These are phyloP conservation scores for Lecanoromycetidae sp. DNA, from an alignment of 2,329 filamentous ascomycete species.

Conservation along the genomic window DNA sequence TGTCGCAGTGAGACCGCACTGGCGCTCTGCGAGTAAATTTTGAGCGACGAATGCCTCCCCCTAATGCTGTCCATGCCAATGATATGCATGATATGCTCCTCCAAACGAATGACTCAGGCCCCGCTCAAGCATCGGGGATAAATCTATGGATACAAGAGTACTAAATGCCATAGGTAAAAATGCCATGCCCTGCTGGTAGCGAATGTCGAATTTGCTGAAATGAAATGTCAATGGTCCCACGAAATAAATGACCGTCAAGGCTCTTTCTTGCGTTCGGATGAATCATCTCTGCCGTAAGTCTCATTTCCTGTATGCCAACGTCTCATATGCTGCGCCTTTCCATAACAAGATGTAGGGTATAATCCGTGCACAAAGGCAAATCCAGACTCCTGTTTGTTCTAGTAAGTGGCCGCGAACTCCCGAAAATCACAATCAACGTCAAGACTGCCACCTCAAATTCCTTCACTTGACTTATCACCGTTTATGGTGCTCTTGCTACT, in stretches of 20 bases:
- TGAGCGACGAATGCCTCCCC: constrained; percentile 1
- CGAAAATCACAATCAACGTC: constrained; percentile 1
- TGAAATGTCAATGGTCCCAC: not conserved
- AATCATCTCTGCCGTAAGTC: not conserved
- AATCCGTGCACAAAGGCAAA: constrained; percentile 1
- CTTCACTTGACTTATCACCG: constrained; percentile 8
- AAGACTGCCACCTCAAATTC: constrained; percentile 1
- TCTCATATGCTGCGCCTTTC: not conserved
- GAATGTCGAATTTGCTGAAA: constrained; percentile 6
- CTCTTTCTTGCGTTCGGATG: not conserved
- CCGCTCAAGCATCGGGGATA: constrained; percentile 7
- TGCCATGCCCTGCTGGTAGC: constrained; percentile 11
- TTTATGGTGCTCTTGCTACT: not conserved
- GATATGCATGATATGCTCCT: not conserved
- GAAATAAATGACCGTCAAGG: constrained; percentile 13
- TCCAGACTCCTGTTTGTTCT: no score
- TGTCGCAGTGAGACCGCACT: constrained; percentile 3
- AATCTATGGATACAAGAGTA: not conserved
- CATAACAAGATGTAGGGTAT: not conserved
- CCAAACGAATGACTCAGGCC: constrained; percentile 8
- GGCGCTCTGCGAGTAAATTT: constrained; percentile 6
- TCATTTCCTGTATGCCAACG: not conserved
- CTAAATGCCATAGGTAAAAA: constrained; percentile 1
- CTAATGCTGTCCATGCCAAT: constrained; percentile 1
- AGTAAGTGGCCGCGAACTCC: constrained; percentile 2